Conservation (phyloP, 331 rosid genomes). For the Prunus yedoensis region DNA sequence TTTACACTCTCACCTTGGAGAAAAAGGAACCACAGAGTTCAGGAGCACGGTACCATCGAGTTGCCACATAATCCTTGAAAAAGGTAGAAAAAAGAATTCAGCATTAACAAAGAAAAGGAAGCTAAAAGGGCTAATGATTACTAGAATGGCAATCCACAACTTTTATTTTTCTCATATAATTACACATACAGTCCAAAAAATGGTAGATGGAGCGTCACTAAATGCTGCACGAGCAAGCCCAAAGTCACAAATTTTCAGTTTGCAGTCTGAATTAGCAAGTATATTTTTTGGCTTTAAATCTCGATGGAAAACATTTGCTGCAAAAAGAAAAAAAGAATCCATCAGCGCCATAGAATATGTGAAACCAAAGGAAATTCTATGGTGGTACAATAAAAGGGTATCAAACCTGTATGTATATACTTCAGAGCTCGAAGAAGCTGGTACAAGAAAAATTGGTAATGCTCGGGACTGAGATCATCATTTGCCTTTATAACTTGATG, state of each 20-base stretch:
- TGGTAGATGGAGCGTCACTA: constrained; percentile 56
- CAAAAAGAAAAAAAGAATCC: not conserved
- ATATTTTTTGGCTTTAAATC: constrained; percentile 74
- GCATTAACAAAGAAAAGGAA: not conserved
- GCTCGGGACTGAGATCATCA: constrained; percentile 61
- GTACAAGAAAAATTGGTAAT: constrained; percentile 61
- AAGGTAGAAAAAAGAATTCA: not conserved
- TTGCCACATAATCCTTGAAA: constrained; percentile 68
- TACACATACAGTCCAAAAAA: constrained; percentile 67
- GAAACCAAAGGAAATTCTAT: constrained; percentile 1
- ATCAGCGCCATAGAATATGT: constrained; percentile 13
- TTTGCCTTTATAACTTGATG: constrained; percentile 62
- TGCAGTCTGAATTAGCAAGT: constrained; percentile 78
- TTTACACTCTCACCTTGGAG: constrained; percentile 48
- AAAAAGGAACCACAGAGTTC: constrained; percentile 74
- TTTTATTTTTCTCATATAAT: not conserved
- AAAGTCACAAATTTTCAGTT: constrained; percentile 71
- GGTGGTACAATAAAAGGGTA: constrained; percentile 3
- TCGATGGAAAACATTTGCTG: constrained; percentile 71
- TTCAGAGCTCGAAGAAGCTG: constrained; percentile 74
- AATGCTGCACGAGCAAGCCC: constrained; percentile 74
- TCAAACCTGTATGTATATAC: constrained; percentile 64
- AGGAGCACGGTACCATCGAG: constrained; percentile 86
- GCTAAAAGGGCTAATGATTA: not conserved
- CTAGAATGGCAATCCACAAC: not conserved